A percentile compares a stretch with the other conserved stretches of the same genome.
Conservation (phyloP, 371 early-diverging fungal genomes). For the Globomyces sp. region DNA sequence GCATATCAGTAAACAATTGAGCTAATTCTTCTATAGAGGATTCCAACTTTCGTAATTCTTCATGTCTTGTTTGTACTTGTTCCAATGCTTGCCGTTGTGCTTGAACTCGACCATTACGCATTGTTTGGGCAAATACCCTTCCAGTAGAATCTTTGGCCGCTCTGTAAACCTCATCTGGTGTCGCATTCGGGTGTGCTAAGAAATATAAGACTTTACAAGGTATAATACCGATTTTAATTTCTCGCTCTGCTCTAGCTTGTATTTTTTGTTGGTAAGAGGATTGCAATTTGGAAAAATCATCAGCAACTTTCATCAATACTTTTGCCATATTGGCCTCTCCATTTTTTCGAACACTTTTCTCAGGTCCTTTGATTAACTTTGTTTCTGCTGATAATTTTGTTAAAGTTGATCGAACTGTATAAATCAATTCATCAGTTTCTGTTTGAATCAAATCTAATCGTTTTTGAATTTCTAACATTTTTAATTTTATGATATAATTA, state of each 20-base stretch:
- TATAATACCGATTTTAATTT: constrained; percentile 34
- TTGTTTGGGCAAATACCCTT: constrained; percentile 54
- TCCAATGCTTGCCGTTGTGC: constrained; percentile 50
- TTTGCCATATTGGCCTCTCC: constrained; percentile 36
- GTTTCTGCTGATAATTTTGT: constrained; percentile 21
- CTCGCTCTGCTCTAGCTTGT: constrained; percentile 39
- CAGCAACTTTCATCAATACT: constrained; percentile 37
- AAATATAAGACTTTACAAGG: not conserved
- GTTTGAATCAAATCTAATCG: no score
- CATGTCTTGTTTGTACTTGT: constrained; percentile 59
- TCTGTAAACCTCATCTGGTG: constrained; percentile 51
- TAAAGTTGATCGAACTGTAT: not conserved
- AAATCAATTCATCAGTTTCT: no score
- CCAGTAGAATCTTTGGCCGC: constrained; percentile 50
- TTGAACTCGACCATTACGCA: constrained; percentile 38
- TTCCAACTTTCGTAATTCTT: constrained; percentile 59
- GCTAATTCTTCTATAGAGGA: constrained; percentile 54
- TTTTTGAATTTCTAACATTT: no score
- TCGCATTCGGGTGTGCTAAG: constrained; percentile 55
- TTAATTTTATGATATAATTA: not conserved
- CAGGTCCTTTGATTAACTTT: constrained; percentile 25
- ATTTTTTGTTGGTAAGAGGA: constrained; percentile 31
- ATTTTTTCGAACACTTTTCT: constrained; percentile 27
- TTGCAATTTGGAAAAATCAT: constrained; percentile 38
- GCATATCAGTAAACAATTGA: constrained; percentile 59